Evolutionary conservation across 1,284 basidiomycete species (phyloP).

Genomic region (Dichomitus squalens): DNA sequence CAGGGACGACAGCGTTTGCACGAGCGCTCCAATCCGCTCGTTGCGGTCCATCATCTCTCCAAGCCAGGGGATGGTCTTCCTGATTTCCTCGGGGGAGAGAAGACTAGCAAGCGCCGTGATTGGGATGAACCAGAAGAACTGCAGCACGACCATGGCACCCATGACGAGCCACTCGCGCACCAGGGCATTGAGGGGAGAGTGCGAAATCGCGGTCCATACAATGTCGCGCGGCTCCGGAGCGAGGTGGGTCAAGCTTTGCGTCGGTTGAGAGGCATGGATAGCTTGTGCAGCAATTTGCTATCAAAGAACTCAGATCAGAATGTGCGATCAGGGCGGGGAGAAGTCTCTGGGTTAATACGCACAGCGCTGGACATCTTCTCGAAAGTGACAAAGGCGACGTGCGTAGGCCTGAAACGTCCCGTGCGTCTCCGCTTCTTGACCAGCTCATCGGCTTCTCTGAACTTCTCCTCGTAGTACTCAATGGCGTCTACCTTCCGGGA

Average conservation of each 20-base stretch:
- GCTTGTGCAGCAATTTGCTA: conserved; percentile 92
- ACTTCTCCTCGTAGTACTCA: conserved; percentile 80
- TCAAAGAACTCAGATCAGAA: neutral
- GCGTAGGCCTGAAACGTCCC: conserved; percentile 78
- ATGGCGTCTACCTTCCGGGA: conserved; percentile 80
- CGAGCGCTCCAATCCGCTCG: conserved; percentile 79
- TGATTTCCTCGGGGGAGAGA: conserved; percentile 90
- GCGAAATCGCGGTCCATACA: conserved; percentile 88
- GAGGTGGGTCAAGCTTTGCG: conserved; percentile 66
- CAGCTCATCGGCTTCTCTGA: conserved; percentile 77
- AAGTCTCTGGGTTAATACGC: conserved; percentile 34
- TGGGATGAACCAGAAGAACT: conserved; percentile 88
- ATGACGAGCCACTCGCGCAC: conserved; percentile 23
- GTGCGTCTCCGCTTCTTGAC: conserved; percentile 67
- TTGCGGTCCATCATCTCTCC: conserved; percentile 78
- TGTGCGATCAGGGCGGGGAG: neutral
- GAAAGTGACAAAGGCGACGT: conserved; percentile 95
- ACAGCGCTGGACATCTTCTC: conserved; percentile 92
- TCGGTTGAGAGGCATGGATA: conserved; percentile 74
- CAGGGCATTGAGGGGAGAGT: conserved; percentile 53
- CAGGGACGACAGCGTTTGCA: conserved; percentile 90
- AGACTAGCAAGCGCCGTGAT: conserved; percentile 84
- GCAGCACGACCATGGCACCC: conserved; percentile 64
- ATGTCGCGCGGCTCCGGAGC: conserved; percentile 97
- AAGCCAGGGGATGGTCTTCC: conserved; percentile 87